These are phyloP conservation scores for Candida tetrigidarum DNA, from an alignment of 1,139 yeast genomes.

Conservation along the genomic window DNA sequence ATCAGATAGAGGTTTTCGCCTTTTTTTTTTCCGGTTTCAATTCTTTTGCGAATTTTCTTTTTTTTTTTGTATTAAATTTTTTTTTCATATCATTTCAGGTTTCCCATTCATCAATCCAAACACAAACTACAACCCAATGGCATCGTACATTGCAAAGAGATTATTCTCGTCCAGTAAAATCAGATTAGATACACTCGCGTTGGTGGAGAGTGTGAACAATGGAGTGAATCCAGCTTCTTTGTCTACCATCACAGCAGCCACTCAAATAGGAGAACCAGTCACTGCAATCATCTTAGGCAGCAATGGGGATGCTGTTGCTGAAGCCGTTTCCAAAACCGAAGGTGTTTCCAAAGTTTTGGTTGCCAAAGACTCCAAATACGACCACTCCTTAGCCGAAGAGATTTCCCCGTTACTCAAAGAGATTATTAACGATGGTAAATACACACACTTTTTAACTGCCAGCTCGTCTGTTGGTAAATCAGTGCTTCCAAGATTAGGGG, in stretches of 20 bases:
- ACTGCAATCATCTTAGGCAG: constrained; percentile 66
- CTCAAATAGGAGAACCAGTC: constrained; percentile 63
- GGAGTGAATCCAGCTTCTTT: constrained; percentile 68
- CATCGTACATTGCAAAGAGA: constrained; percentile 24
- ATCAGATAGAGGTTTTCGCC: constrained; percentile 1
- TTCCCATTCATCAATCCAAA: no score
- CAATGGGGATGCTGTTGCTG: constrained; percentile 44
- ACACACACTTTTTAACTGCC: constrained; percentile 77
- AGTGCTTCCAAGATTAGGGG: constrained; percentile 85
- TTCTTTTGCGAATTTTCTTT: neutral
- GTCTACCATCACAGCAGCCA: constrained; percentile 69
- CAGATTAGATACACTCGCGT: constrained; percentile 62
- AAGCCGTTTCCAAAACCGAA: constrained; percentile 40
- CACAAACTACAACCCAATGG: no score
- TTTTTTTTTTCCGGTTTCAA: neutral
- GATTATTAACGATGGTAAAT: constrained; percentile 41
- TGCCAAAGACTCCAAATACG: constrained; percentile 52
- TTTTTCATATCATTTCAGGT: neutral
- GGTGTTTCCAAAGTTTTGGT: constrained; percentile 53
- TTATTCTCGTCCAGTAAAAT: constrained; percentile 31
- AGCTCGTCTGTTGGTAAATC: constrained; percentile 90
- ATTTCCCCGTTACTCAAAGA: constrained; percentile 60
- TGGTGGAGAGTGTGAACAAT: constrained; percentile 64
- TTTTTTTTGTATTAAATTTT: neutral
- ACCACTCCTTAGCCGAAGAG: constrained; percentile 67